Percentiles rank a stretch among this genome's conserved stretches.
phyloP scores from a whole-genome alignment of 78 protist species.

The Dictyostelium citrinum region DNA sequence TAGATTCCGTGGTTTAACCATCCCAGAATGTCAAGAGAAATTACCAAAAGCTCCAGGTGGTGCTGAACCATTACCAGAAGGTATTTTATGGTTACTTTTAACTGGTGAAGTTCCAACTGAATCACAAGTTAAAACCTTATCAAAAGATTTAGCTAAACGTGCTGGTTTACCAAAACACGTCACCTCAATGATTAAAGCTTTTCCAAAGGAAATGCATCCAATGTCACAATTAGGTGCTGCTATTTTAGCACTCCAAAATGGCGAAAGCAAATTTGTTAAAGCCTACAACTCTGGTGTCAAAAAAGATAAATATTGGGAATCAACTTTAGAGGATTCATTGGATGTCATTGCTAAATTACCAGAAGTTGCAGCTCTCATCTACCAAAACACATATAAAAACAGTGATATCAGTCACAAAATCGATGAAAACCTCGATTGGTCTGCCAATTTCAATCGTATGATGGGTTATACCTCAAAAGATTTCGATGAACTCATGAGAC shows the following conservation, averaged over 20 bases:
- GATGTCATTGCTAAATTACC: constrained; percentile 96
- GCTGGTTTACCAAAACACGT: constrained; percentile 85
- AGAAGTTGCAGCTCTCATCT: constrained; percentile 93
- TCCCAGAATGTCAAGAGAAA: constrained; percentile 91
- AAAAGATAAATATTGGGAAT: constrained; percentile 96
- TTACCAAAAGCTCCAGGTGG: constrained; percentile 95
- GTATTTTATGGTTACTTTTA: constrained; percentile 94
- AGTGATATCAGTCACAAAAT: constrained; percentile 62
- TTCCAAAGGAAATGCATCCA: constrained; percentile 96
- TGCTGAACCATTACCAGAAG: constrained; percentile 96
- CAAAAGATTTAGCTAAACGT: constrained; percentile 81
- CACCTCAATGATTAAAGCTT: constrained; percentile 77
- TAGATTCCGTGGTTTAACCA: constrained; percentile 92
- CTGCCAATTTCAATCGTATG: constrained; percentile 90
- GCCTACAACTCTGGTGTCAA: constrained; percentile 91
- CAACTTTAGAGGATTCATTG: constrained; percentile 92
- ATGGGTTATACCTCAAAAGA: constrained; percentile 87
- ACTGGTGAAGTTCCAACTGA: constrained; percentile 97
- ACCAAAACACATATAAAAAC: constrained; percentile 85
- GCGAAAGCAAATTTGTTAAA: constrained; percentile 86
- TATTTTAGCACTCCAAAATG: constrained; percentile 88
- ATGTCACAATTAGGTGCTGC: constrained; percentile 94
- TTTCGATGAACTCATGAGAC: constrained; percentile 95
- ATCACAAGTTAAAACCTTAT: constrained; percentile 81
- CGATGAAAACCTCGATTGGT: constrained; percentile 89